Conservation (phyloP, 75 land plant genomes). For the Chamaecyparis obtusa region DNA sequence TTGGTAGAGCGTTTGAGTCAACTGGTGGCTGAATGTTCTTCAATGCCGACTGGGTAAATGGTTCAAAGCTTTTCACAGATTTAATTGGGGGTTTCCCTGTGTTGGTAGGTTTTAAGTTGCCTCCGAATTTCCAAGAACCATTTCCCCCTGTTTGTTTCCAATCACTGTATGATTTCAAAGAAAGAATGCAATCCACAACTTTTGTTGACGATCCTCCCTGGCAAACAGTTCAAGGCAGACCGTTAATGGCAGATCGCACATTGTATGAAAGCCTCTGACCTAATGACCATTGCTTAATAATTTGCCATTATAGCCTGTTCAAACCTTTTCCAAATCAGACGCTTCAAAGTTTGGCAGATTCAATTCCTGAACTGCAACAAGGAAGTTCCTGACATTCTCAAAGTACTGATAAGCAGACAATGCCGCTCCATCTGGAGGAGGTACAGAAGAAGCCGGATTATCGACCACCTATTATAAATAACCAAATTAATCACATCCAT, state of each 20-base stretch:
- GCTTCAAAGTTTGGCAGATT: conserved; percentile 87
- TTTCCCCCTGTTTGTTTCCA: conserved; percentile 73
- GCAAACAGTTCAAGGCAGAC: not conserved
- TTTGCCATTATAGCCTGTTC: not conserved
- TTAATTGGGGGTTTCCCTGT: conserved; percentile 28
- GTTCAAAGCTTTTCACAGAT: conserved; percentile 49
- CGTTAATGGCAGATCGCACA: not conserved
- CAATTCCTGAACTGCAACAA: conserved; percentile 73
- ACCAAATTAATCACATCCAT: conserved; percentile 5
- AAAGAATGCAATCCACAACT: conserved; percentile 80
- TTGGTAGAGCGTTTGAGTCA: not conserved
- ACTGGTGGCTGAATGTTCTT: conserved; percentile 6
- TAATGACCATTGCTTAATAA: not conserved
- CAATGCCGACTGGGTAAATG: conserved; percentile 24
- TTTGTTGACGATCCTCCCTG: conserved; percentile 74
- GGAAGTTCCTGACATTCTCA: conserved; percentile 92
- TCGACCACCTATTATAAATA: conserved; percentile 68
- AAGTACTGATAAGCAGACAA: conserved; percentile 90
- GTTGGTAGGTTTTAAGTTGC: conserved; percentile 32
- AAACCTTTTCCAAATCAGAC: conserved; percentile 87
- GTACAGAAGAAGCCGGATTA: conserved; percentile 52
- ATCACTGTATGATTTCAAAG: conserved; percentile 72
- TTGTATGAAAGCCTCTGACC: not conserved
- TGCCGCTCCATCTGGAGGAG: conserved; percentile 75
- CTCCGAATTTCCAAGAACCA: conserved; percentile 77